These are phyloP conservation scores for Phytophthora rubi DNA, from an alignment of 352 stramenopile species.

Conservation along the genomic window DNA sequence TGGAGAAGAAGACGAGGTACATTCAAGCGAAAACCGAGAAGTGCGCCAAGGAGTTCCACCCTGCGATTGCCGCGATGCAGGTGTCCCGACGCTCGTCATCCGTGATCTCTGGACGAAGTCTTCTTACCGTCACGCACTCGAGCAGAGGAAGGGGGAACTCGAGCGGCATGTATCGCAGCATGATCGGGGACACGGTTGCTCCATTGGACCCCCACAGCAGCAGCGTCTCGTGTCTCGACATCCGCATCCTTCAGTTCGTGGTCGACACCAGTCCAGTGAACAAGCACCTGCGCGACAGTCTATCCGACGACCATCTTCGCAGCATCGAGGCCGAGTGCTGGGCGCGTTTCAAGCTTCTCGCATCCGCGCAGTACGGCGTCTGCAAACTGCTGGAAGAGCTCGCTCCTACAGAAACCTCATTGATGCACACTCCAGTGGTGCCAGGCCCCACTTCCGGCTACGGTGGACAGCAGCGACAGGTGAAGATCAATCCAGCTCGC, in stretches of 20 bases:
- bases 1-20: constrained; percentile 73
- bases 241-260: constrained; percentile 52
- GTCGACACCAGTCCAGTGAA: constrained; percentile 63
- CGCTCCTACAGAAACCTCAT: constrained; percentile 12
- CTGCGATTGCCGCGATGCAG: constrained; percentile 19
- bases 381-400: constrained; percentile 46
- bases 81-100: constrained; percentile 22
- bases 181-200: constrained; percentile 18
- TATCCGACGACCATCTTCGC: constrained; percentile 49
- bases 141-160: constrained; percentile 21
- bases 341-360: constrained; percentile 50
- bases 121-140: constrained; percentile 19
- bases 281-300: constrained; percentile 47
- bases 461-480: constrained; percentile 6
- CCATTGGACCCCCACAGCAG: constrained; percentile 2
- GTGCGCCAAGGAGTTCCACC: constrained; percentile 40
- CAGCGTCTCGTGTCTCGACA: constrained; percentile 5
- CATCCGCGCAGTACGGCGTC: constrained; percentile 38
- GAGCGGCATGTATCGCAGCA: constrained; percentile 23
- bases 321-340: constrained; percentile 63
- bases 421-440: background rate
- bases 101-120: constrained; percentile 10
- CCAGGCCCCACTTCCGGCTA: background rate
- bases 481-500: constrained; percentile 25
- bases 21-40: constrained; percentile 55